These are phyloP conservation scores for Nepenthes alata DNA, from an alignment of 179 eudicot species.

Conservation along the genomic window DNA sequence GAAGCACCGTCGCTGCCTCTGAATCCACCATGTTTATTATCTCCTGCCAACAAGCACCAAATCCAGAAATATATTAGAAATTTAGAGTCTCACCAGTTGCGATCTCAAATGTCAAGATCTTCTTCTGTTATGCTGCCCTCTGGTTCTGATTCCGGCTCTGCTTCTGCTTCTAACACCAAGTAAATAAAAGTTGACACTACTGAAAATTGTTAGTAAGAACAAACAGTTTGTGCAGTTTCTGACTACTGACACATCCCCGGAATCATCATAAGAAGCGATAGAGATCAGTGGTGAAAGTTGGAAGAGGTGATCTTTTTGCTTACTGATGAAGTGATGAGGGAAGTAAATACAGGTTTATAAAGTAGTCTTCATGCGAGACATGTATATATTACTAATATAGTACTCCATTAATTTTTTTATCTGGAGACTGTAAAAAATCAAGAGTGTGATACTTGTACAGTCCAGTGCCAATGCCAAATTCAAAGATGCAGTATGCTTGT, in stretches of 20 bases:
- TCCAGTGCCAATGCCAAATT: no score
- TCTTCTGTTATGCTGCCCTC: conserved; percentile 10
- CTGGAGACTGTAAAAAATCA: no score
- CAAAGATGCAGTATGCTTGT: no score
- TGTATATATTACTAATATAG: no score
- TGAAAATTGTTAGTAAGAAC: conserved; percentile 2
- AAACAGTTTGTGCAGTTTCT: background rate
- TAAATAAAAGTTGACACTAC: conserved; percentile 27
- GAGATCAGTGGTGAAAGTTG: no score
- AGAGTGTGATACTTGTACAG: no score
- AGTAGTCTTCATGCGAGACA: no score
- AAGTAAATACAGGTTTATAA: no score
- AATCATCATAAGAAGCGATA: background rate
- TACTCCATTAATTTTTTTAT: no score
- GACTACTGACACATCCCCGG: conserved; percentile 15
- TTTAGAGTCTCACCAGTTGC: conserved; percentile 25
- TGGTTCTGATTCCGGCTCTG: background rate
- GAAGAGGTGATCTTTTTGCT: no score
- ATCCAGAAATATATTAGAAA: conserved; percentile 27
- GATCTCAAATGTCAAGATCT: conserved; percentile 13
- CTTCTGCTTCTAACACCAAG: conserved; percentile 8
- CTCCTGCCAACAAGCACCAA: conserved; percentile 16
- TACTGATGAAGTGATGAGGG: no score
- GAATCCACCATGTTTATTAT: conserved; percentile 26
- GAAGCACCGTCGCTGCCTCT: conserved; percentile 36